These are phyloP conservation scores for Aspergillus sp. DNA, from an alignment of 2,329 filamentous ascomycete species.

Conservation along the genomic window DNA sequence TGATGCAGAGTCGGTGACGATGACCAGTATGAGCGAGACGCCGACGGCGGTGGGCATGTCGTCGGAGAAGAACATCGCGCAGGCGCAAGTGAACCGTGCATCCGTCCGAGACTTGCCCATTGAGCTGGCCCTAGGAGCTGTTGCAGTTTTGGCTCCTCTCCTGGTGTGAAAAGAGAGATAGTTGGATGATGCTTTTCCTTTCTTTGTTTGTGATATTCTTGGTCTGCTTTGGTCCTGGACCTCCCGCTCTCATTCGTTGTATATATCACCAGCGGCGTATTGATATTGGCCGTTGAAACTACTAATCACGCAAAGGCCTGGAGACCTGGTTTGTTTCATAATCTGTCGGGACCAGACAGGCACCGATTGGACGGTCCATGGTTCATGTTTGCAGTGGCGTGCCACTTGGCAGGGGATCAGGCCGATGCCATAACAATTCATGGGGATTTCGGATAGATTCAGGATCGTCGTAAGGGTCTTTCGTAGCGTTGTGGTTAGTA, in stretches of 20 bases:
- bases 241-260: too few relatives aligned
- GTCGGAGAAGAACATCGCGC: not conserved
- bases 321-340: too few relatives aligned
- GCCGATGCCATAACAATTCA: not conserved
- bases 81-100: not conserved
- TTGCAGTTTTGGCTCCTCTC: not conserved
- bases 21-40: constrained; percentile 2
- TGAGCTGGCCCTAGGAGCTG: not conserved
- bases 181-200: too few relatives aligned
- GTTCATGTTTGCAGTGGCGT: not conserved
- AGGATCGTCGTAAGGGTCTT: not conserved
- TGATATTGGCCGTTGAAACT: too few relatives aligned
- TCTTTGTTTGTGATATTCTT: too few relatives aligned
- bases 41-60: not conserved
- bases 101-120: not conserved
- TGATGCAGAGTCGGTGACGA: constrained; percentile 18
- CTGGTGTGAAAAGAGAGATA: not conserved
- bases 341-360: too few relatives aligned
- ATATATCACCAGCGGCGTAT: too few relatives aligned
- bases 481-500: too few relatives aligned
- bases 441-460: not conserved
- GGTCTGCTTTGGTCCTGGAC: too few relatives aligned
- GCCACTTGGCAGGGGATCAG: not conserved
- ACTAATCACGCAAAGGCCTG: too few relatives aligned
- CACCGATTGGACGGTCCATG: not conserved